These are phyloP conservation scores for Diplocarpon rosae DNA, from an alignment of 2,329 filamentous ascomycete genomes.

Conservation along the genomic window DNA sequence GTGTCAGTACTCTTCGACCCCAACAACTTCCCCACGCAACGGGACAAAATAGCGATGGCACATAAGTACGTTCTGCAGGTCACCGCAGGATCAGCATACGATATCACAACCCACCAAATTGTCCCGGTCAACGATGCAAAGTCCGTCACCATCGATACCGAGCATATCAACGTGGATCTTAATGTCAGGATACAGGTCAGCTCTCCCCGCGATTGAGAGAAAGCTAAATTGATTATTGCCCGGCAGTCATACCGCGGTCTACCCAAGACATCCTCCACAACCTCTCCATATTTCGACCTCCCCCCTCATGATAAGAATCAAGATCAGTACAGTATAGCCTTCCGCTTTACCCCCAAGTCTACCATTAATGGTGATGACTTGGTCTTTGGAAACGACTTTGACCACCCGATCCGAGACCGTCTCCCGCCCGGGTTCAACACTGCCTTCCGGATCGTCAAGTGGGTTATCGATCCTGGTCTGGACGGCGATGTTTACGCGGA, in stretches of 20 bases:
- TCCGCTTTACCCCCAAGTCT: conserved; percentile 63
- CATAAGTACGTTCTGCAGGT: conserved; percentile 71
- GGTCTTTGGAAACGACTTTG: conserved; percentile 93
- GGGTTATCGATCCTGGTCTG: conserved; percentile 82
- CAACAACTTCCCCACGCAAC: too few relatives aligned
- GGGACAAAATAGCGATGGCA: conserved; percentile 35
- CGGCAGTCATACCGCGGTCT: conserved; percentile 49
- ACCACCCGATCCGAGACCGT: conserved; percentile 74
- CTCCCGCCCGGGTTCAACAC: conserved; percentile 79
- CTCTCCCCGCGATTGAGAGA: conserved; percentile 12
- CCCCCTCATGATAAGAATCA: conserved; percentile 52
- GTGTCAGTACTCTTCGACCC: too few relatives aligned
- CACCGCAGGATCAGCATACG: conserved; percentile 70
- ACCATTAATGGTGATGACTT: conserved; percentile 41
- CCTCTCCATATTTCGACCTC: conserved; percentile 66
- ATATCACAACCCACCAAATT: conserved; percentile 56
- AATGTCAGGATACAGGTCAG: conserved; percentile 60
- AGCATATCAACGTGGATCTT: conserved; percentile 54
- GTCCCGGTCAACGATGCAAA: conserved; percentile 65
- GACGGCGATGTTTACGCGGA: conserved; percentile 87
- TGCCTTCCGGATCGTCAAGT: conserved; percentile 75
- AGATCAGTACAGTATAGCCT: conserved; percentile 78
- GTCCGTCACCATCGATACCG: conserved; percentile 50
- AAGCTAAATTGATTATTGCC: conserved; percentile 1
- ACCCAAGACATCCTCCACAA: conserved; percentile 55